Base-by-base conservation (phyloP, 2,329 filamentous ascomycete genomes). In the Colletotrichum euphorbiae region DNA sequence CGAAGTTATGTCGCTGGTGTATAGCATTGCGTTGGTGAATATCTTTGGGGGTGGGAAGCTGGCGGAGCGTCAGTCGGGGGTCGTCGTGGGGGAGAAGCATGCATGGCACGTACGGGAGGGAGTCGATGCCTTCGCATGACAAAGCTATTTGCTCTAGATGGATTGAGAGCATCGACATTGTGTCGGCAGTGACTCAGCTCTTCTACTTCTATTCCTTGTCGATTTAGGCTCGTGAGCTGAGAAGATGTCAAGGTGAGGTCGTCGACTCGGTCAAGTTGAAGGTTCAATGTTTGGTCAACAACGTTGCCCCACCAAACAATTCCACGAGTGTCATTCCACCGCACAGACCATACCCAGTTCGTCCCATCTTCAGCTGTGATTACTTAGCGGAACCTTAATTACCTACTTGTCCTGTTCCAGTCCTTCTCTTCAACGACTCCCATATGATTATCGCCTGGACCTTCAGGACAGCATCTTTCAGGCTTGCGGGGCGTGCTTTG, bases 31-130 rank as follows among this genome's bases (percentile, higher is more conserved):
- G 78, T 97, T 98, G 73, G 94, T 96, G 81, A 98, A 99, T 75
- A 96, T 94, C 75, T 93, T 97, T n/a, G 95, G 93, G 2, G 89
- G 89, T 45, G 93, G 93, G 74, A 98, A 98, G 38, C 93, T 97
- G 71, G 55, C 57, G 63, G 69, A 57, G 60, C 70, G 55, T 70
- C 62, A 71, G 62, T 68, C 48, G 21, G 4, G n/a, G 36, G 36
- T 4, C 36, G 11, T 74, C 70, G 72, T 13, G 33, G 31, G n/a
- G 13, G 71, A 70, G 42, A 60, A 54, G 45, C 21, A 42, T 8
- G 45, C 19, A 42, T 7, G 43, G 15, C 24, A 4, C 88, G 69
- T 81, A 94, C 92, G 91, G 90, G 17, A 94, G 85, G 58, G 90
- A 89, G 69, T 90, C 87, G 72, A 94, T 94, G 66, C 91, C 90